Conservation (phyloP, 1,139 yeast species). For the Geotrichum cucujoidarum region DNA sequence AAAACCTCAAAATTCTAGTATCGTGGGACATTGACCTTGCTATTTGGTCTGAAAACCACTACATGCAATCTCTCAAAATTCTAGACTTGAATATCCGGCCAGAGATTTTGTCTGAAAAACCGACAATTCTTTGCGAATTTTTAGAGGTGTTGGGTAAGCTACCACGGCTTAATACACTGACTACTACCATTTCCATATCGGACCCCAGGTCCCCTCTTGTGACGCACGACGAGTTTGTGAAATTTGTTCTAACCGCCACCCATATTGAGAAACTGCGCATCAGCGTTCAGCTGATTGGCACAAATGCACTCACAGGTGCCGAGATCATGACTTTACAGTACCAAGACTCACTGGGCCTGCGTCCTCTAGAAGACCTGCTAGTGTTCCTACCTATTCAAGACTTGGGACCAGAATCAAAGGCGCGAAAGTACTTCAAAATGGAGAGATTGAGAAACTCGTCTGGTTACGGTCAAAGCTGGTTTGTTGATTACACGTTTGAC, state of each 20-base stretch:
- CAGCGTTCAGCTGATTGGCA: background rate
- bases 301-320: too few species aligned
- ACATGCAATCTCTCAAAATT: background rate
- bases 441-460: background rate
- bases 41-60: background rate
- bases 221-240: background rate
- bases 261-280: background rate
- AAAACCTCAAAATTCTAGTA: background rate
- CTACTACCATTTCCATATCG: background rate
- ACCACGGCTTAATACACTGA: background rate
- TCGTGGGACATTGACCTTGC: conserved; percentile 2
- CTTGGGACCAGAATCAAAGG: background rate
- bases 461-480: conserved; percentile 4
- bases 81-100: background rate
- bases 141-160: background rate
- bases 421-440: background rate
- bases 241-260: background rate
- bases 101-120: background rate
- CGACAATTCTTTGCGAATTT: background rate
- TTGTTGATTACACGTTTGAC: background rate
- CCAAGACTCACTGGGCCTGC: too few species aligned
- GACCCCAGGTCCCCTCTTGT: background rate
- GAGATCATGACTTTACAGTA: too few species aligned
- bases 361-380: background rate
- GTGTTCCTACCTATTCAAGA: background rate